phyloP scores from a whole-genome alignment of 441 rosid genomes.

The Populus tomentosa region DNA sequence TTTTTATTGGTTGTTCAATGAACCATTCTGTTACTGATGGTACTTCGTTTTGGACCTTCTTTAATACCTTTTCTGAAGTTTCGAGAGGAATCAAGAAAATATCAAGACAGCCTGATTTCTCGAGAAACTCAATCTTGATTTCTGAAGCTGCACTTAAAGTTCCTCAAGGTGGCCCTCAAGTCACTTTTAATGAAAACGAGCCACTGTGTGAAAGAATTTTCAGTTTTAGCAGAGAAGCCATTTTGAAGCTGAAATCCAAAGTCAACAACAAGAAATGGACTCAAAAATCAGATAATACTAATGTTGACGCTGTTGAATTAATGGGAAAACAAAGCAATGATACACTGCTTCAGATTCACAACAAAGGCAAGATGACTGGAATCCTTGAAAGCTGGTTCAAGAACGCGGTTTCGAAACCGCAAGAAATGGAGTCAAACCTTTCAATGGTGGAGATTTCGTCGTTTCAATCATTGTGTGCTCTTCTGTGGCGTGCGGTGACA shows the following conservation, averaged over 20 bases:
- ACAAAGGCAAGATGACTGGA: constrained; percentile 29
- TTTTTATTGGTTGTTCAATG: constrained; percentile 68
- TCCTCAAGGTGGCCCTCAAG: constrained; percentile 76
- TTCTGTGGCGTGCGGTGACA: constrained; percentile 81
- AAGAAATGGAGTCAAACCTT: constrained; percentile 3
- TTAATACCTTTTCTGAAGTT: constrained; percentile 73
- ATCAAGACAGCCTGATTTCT: constrained; percentile 53
- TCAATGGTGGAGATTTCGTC: constrained; percentile 51
- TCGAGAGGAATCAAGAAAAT: constrained; percentile 51
- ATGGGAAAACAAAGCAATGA: constrained; percentile 69
- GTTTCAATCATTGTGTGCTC: constrained; percentile 76
- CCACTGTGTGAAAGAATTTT: constrained; percentile 78
- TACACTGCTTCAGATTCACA: constrained; percentile 5
- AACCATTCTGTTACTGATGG: constrained; percentile 90
- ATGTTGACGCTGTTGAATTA: constrained; percentile 15
- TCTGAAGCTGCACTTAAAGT: constrained; percentile 50
- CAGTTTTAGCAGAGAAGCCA: constrained; percentile 67
- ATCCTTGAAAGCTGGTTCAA: constrained; percentile 35
- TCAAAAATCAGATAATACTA: constrained; percentile 13
- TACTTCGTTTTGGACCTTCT: constrained; percentile 90
- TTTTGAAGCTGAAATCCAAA: constrained; percentile 55
- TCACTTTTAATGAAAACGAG: constrained; percentile 60
- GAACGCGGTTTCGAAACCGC: constrained; percentile 26
- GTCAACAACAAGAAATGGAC: constrained; percentile 37
- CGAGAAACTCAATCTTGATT: constrained; percentile 52